Evolutionary conservation across 495 filamentous ascomycete species (phyloP).

Genomic region (Endocarpon pusillum): DNA sequence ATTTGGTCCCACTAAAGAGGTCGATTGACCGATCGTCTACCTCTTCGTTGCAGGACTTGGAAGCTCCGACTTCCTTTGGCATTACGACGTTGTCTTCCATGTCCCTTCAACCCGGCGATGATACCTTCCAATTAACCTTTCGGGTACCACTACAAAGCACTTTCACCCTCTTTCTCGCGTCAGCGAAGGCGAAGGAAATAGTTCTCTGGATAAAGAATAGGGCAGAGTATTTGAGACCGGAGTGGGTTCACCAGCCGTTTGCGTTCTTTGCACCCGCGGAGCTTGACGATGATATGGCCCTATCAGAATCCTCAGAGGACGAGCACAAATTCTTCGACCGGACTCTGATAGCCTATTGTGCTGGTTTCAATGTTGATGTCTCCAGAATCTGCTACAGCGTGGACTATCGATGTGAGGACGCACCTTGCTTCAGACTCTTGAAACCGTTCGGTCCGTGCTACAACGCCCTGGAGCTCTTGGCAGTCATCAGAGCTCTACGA

Average conservation of each 20-base stretch:
- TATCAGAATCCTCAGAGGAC: slow-evolving; percentile 44
- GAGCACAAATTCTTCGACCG: slow-evolving; percentile 68
- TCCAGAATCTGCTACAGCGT: slow-evolving; percentile 64
- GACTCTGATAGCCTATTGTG: slow-evolving; percentile 73
- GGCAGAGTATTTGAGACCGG: slow-evolving; percentile 64
- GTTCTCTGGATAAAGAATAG: slow-evolving; percentile 53
- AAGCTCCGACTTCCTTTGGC: slow-evolving; percentile 41
- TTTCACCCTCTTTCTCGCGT: slow-evolving; percentile 58
- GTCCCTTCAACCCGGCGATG: slow-evolving; percentile 53
- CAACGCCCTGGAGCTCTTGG: slow-evolving; percentile 56
- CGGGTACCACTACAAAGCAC: slow-evolving; percentile 50
- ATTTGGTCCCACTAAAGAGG: slow-evolving; percentile 61
- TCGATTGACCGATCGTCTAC: slow-evolving; percentile 34
- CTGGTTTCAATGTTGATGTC: slow-evolving; percentile 55
- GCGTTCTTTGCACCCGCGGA: slow-evolving; percentile 43
- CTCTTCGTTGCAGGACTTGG: slow-evolving; percentile 32
- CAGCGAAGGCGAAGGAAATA: slow-evolving; percentile 59
- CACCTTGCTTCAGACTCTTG: slow-evolving; percentile 68
- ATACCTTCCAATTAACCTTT: slow-evolving; percentile 75
- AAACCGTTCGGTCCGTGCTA: slow-evolving; percentile 49
- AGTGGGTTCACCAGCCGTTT: slow-evolving; percentile 61
- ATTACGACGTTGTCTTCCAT: slow-evolving; percentile 57
- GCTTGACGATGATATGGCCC: slow-evolving; percentile 44
- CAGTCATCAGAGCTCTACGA: slow-evolving; percentile 68
- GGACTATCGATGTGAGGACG: slow-evolving; percentile 58